phyloP scores from a whole-genome alignment of 306 rosid species.

The Cajanus cajan region DNA sequence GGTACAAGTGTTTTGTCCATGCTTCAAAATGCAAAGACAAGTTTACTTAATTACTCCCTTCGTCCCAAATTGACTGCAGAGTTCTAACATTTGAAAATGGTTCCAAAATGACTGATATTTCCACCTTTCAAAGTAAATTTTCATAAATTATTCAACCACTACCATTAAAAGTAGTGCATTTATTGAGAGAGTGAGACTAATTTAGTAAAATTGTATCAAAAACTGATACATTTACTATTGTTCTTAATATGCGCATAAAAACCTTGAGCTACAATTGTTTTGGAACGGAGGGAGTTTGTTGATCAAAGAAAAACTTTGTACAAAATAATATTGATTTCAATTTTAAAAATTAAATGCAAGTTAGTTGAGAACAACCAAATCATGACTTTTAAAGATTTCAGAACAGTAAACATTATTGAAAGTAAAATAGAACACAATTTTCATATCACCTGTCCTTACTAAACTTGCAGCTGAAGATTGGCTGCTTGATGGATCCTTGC shows the following conservation, averaged over 20 bases:
- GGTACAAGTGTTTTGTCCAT: neutral
- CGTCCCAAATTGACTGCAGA: too few relatives aligned
- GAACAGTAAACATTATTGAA: neutral
- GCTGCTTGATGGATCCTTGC: slow-evolving; percentile 83
- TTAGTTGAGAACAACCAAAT: slow-evolving; percentile 9
- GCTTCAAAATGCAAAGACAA: slow-evolving; percentile 13
- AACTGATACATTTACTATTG: too few relatives aligned
- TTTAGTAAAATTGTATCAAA: too few relatives aligned
- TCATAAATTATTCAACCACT: too few relatives aligned
- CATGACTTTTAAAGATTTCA: neutral
- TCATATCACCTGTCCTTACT: slow-evolving; percentile 78
- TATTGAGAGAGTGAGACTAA: too few relatives aligned
- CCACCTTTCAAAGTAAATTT: too few relatives aligned
- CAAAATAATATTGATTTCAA: neutral
- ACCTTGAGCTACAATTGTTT: too few relatives aligned
- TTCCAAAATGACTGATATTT: too few relatives aligned
- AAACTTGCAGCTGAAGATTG: slow-evolving; percentile 91
- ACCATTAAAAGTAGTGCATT: too few relatives aligned
- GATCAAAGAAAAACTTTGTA: neutral
- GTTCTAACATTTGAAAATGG: too few relatives aligned
- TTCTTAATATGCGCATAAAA: too few relatives aligned
- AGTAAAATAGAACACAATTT: slow-evolving; percentile 12
- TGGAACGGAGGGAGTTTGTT: neutral
- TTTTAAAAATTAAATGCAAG: neutral
- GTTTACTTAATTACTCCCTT: neutral